These are phyloP conservation scores for Beauveria varroae DNA, from an alignment of 2,329 filamentous ascomycete species.

Conservation along the genomic window DNA sequence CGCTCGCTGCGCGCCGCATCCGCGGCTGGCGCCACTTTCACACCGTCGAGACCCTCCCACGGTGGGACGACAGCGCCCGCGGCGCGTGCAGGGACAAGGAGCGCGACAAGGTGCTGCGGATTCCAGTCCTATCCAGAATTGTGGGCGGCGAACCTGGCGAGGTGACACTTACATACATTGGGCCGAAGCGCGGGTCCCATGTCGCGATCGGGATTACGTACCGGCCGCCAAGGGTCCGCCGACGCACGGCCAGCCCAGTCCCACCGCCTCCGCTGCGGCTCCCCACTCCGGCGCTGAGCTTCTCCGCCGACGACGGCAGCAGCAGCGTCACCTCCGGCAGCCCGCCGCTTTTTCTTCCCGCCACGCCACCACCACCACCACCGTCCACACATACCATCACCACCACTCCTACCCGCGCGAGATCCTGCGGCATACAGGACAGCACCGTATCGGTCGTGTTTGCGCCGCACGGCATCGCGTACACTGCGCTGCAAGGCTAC, in stretches of 20 bases:
- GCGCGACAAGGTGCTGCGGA: constrained; percentile 24
- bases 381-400: constrained; percentile 12
- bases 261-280: background rate
- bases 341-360: constrained; percentile 14
- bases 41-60: constrained; percentile 35
- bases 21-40: constrained; percentile 62
- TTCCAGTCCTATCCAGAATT: constrained; percentile 47
- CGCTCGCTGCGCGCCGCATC: constrained; percentile 57
- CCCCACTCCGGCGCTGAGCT: constrained; percentile 1
- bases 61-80: constrained; percentile 32
- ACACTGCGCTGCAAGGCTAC: constrained; percentile 46
- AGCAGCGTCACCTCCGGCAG: background rate
- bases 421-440: constrained; percentile 14
- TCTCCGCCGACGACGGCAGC: background rate
- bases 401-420: too few relatives aligned
- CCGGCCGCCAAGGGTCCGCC: constrained; percentile 41
- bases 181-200: constrained; percentile 51
- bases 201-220: constrained; percentile 67
- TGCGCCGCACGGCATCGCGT: constrained; percentile 55
- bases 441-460: constrained; percentile 54
- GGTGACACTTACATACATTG: constrained; percentile 62
- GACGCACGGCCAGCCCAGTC: background rate
- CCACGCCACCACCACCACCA: background rate
- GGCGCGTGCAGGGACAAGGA: constrained; percentile 19
- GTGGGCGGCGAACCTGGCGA: constrained; percentile 52